Evolutionary conservation across 108 stramenopile species (phyloP).

Genomic region (Skeletonema menzelii): DNA sequence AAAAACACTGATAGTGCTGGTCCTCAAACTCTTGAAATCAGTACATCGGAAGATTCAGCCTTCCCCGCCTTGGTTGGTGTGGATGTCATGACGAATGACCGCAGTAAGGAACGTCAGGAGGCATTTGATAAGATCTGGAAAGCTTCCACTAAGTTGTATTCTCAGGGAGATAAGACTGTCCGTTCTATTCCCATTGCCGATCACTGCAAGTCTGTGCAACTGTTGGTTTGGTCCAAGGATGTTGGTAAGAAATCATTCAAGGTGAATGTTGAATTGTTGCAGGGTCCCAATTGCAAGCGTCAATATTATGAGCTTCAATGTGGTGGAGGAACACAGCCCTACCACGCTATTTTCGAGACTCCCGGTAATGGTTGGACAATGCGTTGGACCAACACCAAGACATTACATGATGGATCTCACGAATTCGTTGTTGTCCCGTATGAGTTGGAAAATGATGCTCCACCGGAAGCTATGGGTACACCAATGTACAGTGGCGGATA

Average conservation of each 20-base stretch:
- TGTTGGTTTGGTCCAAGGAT: constrained; percentile 60
- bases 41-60: constrained; percentile 50
- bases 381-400: constrained; percentile 58
- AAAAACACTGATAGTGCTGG: constrained; percentile 57
- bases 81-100: constrained; percentile 55
- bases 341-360: constrained; percentile 60
- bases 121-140: constrained; percentile 62
- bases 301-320: constrained; percentile 60
- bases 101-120: constrained; percentile 52
- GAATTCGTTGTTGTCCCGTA: constrained; percentile 61
- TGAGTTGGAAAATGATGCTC: constrained; percentile 35
- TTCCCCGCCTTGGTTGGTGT: constrained; percentile 68
- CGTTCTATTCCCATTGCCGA: constrained; percentile 66
- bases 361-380: constrained; percentile 60
- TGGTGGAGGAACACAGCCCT: constrained; percentile 66
- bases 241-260: constrained; percentile 74
- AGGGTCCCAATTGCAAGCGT: constrained; percentile 58
- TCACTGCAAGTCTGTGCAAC: constrained; percentile 62
- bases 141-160: constrained; percentile 25
- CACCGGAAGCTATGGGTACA: constrained; percentile 1
- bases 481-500: constrained; percentile 29
- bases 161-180: constrained; percentile 58
- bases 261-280: constrained; percentile 57
- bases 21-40: constrained; percentile 55
- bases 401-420: constrained; percentile 56